Conservation (phyloP, 805 yeast genomes). For the Ogataea naganishii region DNA sequence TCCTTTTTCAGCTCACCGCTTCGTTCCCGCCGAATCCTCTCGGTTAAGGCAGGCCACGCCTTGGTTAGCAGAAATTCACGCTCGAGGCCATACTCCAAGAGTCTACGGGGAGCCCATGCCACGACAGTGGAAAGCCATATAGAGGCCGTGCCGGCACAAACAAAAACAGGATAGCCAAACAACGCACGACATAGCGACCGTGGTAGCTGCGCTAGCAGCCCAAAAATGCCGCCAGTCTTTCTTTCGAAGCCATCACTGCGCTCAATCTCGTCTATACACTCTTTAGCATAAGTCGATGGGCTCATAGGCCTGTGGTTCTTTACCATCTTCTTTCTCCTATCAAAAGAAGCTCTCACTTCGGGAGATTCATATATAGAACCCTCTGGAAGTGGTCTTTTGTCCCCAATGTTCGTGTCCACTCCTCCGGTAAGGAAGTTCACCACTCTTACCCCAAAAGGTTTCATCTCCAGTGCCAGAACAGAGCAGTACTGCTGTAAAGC, state of each 20-base stretch:
- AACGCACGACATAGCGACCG: no score
- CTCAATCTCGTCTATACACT: slow-evolving; percentile 44
- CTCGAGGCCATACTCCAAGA: no score
- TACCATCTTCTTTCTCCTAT: slow-evolving; percentile 50
- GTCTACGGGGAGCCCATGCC: no score
- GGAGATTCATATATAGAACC: slow-evolving; percentile 43
- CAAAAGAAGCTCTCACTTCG: slow-evolving; percentile 42
- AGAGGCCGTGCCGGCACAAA: no score
- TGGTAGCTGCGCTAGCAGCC: no score
- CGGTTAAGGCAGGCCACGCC: no score
- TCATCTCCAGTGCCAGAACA: slow-evolving; percentile 54
- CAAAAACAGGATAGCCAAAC: no score
- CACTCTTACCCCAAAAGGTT: slow-evolving; percentile 65
- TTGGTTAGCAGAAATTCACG: no score
- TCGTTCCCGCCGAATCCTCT: no score
- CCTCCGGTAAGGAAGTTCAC: slow-evolving; percentile 70
- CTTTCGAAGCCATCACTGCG: slow-evolving; percentile 23
- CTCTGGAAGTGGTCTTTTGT: slow-evolving; percentile 50
- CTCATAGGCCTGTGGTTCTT: slow-evolving; percentile 48
- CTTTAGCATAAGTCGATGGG: slow-evolving; percentile 47
- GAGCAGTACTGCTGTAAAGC: slow-evolving; percentile 69
- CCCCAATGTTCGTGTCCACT: slow-evolving; percentile 63
- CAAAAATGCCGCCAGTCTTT: no score
- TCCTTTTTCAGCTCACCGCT: no score
- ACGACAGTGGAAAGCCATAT: no score